Base-by-base conservation (phyloP, 1,284 basidiomycete genomes). In the Cutaneotrichosporon cyanovorans region DNA sequence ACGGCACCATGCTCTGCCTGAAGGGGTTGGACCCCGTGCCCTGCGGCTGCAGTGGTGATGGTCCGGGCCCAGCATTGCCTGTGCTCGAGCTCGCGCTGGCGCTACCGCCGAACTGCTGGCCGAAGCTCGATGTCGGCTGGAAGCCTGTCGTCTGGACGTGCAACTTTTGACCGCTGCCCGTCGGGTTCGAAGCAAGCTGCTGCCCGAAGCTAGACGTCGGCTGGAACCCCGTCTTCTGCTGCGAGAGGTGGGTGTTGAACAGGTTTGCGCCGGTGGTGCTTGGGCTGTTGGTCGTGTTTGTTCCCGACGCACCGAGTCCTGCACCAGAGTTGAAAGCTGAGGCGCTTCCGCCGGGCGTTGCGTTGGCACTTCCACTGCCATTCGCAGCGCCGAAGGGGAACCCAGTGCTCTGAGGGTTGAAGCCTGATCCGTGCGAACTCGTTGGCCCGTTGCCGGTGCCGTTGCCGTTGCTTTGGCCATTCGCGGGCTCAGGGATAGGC, bases 131-230 rank as follows among this genome's bases (percentile, higher is more conserved):
- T 8, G 15, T 15, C 15, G 30, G 30, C 8, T 15, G 88, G 77
- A 91, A 91, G 2, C 63, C 65, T 2, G 63, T 67, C 46, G 47
- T 45, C 37, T 66, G 62, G 3, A 57, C 42, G 9, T 32, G 16
- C 21, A 47, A 14, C 8, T 6, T 15, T n/a, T n/a, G n/a, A n/a
- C 6, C 36, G 11, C 19, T 15, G 36, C 34, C 34, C 16, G 46
- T 39, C 25, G 33, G 35, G 21, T 43, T 15, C 16, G 42, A 84
- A 33, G 88, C 65, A 33, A 90, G 67, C 15, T 80, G 80, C 28
- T 87, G 82, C 32, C 89, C 89, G 63, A 93, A 93, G 23, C 81
- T 84, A 2, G 86, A 88, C 0, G 84, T 79, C 2, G 89, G 88
- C 66, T 89, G 88, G 78, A 91, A 91, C 2, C 65, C 66, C 2